Evolutionary conservation across 2,329 filamentous ascomycete genomes (phyloP), one percentile per base, ranked within the genome.

Genomic region (Fusarium udum): DNA sequence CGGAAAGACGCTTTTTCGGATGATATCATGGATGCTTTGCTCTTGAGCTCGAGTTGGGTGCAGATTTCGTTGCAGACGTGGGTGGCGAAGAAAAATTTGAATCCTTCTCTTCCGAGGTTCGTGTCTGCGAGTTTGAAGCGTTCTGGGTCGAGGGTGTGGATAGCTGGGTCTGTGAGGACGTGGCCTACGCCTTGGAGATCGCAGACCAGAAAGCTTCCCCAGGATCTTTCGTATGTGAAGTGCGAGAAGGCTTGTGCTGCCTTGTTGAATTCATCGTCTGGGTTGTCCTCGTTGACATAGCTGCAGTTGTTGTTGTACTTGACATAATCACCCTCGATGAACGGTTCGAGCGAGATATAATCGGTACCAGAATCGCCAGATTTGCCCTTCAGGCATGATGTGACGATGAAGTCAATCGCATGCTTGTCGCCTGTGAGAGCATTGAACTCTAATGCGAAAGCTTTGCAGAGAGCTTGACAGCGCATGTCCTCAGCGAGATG

Each of bases 401-500:
- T 78, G 1, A 81, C 78, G 49, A 82, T 75, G 61, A 71, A 71
- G 32, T 71, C 82, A 80, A 84, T 76, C 0, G 78, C 65, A 32
- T 78, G 63, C 22, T 79, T 69, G 9, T 63, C 51, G 0, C 55
- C 65, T 2, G 78, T 43, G 4, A 84, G 60, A 4, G 66, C 67
- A 63, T 84, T 84, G 69, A 84, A 84, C 64, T 84, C 83, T 13
- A 83, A 78, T 0, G 83, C 83, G 52, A 84, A 84, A 0, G 80
- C 80, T 46, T 83, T 83, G 75, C 81, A 83, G 16, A 84, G 74
- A 8, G 80, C 81, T 61, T 83, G 83, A 7, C 71, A 71, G n/a
- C 80, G 74, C 82, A 84, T 83, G 55, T 83, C 82, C 55, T 84
- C 82, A 5, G 74, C 78, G 3, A 83, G 36, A 59, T 82, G 74